Percentiles rank a stretch among this genome's conserved stretches.
These are phyloP conservation scores for Fusarium cyanostomum DNA, from an alignment of 2,329 filamentous ascomycete species.

Conservation along the genomic window DNA sequence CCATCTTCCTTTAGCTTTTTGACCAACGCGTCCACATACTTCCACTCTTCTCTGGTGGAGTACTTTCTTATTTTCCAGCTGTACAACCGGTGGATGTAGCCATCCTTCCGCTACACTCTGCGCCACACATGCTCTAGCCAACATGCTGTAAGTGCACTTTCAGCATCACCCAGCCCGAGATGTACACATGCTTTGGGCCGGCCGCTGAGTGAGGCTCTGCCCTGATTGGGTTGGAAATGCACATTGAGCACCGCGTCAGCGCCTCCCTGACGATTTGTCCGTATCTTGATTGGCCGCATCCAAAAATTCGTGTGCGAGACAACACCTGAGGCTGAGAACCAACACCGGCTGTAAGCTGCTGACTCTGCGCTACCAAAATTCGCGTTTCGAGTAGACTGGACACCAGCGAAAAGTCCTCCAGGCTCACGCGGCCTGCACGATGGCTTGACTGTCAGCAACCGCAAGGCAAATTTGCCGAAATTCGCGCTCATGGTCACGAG, in stretches of 20 bases:
- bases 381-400: no score
- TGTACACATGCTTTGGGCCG: neutral
- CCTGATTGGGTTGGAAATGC: neutral
- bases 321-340: neutral
- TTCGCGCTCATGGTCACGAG: no score
- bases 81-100: neutral
- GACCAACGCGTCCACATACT: neutral
- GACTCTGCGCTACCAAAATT: neutral
- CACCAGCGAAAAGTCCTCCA: neutral
- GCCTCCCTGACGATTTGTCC: neutral
- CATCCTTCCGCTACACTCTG: no score
- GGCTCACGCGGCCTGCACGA: neutral
- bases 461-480: neutral
- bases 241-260: neutral
- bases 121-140: neutral
- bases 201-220: neutral
- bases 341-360: neutral
- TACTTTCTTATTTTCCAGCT: slow-evolving; percentile 2
- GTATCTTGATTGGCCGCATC: neutral
- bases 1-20: neutral
- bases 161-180: neutral
- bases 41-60: neutral
- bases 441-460: neutral
- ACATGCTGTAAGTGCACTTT: neutral
- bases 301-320: neutral